Evolutionary conservation across 129 eudicot genomes (phyloP).

Genomic region (Pulicaria dysenterica): DNA sequence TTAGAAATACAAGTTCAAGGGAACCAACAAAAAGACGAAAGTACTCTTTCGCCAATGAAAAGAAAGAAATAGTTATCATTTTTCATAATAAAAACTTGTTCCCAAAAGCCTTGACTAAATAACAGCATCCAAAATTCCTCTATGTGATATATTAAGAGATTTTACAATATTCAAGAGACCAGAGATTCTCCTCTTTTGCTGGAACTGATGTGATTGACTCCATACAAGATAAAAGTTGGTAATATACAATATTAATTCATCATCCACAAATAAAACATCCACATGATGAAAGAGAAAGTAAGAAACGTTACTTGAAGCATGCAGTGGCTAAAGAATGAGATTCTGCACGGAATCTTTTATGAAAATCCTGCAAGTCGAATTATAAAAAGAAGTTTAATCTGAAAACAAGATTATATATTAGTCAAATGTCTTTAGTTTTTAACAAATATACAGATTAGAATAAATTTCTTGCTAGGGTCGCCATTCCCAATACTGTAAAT

Average conservation of each 20-base stretch:
- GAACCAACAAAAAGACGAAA: background rate
- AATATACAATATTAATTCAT: slow-evolving; percentile 71
- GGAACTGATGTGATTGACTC: slow-evolving; percentile 69
- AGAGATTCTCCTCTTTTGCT: slow-evolving; percentile 57
- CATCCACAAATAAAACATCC: slow-evolving; percentile 88
- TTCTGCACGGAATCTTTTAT: slow-evolving; percentile 86
- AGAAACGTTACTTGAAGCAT: slow-evolving; percentile 89
- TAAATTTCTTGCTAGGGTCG: no score
- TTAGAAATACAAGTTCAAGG: slow-evolving; percentile 8
- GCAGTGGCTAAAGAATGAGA: slow-evolving; percentile 81
- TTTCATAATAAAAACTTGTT: background rate
- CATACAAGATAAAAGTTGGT: slow-evolving; percentile 92
- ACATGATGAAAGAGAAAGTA: slow-evolving; percentile 85
- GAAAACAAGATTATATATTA: background rate
- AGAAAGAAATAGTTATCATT: background rate
- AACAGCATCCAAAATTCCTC: background rate
- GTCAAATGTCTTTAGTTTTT: slow-evolving; percentile 12
- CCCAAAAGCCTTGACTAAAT: slow-evolving; percentile 6
- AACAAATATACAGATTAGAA: background rate
- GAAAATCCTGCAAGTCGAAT: slow-evolving; percentile 73
- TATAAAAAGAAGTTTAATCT: background rate
- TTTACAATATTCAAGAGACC: background rate
- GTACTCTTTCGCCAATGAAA: background rate
- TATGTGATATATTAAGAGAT: background rate
- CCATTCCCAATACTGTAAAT: no score